Evolutionary conservation across 2,329 filamentous ascomycete species (phyloP).

Genomic region (Fusarium cyanostomum): DNA sequence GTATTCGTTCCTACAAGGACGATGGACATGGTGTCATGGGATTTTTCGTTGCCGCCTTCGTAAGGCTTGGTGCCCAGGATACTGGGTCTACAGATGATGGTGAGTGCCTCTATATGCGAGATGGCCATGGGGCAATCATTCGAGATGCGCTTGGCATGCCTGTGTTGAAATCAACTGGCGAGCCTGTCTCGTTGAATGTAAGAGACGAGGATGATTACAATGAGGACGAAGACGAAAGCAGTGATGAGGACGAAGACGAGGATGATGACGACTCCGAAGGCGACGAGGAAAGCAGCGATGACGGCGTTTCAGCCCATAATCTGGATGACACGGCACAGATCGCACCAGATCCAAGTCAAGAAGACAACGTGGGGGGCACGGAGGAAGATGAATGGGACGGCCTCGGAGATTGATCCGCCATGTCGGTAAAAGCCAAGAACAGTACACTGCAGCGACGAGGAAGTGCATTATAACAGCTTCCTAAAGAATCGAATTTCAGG

Average conservation of each 20-base stretch:
- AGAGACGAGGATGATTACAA: slow-evolving; percentile 38
- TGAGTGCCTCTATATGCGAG: slow-evolving; percentile 63
- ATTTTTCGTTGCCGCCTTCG: slow-evolving; percentile 93
- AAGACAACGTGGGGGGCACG: slow-evolving; percentile 28
- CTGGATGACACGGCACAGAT: slow-evolving; percentile 11
- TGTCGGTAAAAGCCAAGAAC: slow-evolving; percentile 4
- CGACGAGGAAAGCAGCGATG: slow-evolving; percentile 10
- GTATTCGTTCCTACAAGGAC: slow-evolving; percentile 82
- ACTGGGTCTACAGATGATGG: slow-evolving; percentile 21
- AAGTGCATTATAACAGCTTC: not conserved
- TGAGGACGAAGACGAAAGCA: slow-evolving; percentile 26
- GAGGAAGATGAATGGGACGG: slow-evolving; percentile 42
- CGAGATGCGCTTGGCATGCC: slow-evolving; percentile 53
- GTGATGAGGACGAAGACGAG: slow-evolving; percentile 14
- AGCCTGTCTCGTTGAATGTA: slow-evolving; percentile 40
- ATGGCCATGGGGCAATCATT: slow-evolving; percentile 63
- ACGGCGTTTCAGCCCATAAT: slow-evolving; percentile 8
- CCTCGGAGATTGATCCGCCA: slow-evolving; percentile 35
- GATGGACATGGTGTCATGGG: slow-evolving; percentile 89
- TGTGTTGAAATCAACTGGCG: slow-evolving; percentile 49
- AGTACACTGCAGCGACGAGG: not conserved
- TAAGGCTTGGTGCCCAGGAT: slow-evolving; percentile 49
- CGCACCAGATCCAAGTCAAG: slow-evolving; percentile 15
- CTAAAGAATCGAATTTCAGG: not conserved
- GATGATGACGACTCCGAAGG: slow-evolving; percentile 13